Base-by-base conservation (phyloP, 1,284 basidiomycete species). In the Omphalotus olearius region DNA sequence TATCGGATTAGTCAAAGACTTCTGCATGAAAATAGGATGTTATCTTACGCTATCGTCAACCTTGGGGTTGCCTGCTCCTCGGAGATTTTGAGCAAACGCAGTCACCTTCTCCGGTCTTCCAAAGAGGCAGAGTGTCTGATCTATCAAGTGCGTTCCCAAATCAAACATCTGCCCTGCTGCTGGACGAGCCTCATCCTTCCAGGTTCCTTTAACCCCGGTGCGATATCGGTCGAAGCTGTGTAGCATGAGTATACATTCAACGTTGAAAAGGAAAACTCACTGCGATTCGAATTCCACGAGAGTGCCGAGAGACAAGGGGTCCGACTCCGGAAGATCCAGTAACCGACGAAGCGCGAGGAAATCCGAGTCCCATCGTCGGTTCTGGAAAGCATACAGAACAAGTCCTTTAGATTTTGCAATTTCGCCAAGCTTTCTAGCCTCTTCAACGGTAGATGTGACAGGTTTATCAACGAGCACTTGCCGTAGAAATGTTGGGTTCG, bases 381-480 rank as follows among this genome's bases (percentile, higher is more conserved):
- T 94, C 66, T 94, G 91, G 69, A 83, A 92, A 2, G 81, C 79
- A 59, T 86, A 88, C 37, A 93, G 68, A 28, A 92, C 75, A 40
- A 88, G 71, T 26, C 76, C 73, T 60, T 88, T 88, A 11, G 73
- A 67, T 60, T 74, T 76, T 1, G 91, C 90, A 43, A 93, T 68
- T 10, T 67, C 67, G 33, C 79, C 79, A 28, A 94, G 79, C 57
- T 89, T 83, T 55, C 70, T 70, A 1, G 88, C 89, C 65, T 93
- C 77, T 16, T 69, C 68, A 4, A 72, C 72, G 0, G 83, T 86
- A 1, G 87, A 76, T 1, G 86, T 85, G 17, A 93, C 76, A 1
- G 92, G 92, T 66, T 94, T 94, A 66, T 94, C 92, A 40, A 92
- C 81, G 44, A 94, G 81, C 18, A 83, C 83, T 87, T 54, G 30